Base-by-base conservation (phyloP, 2,329 filamentous ascomycete species). In the Diplodia sapinea region DNA sequence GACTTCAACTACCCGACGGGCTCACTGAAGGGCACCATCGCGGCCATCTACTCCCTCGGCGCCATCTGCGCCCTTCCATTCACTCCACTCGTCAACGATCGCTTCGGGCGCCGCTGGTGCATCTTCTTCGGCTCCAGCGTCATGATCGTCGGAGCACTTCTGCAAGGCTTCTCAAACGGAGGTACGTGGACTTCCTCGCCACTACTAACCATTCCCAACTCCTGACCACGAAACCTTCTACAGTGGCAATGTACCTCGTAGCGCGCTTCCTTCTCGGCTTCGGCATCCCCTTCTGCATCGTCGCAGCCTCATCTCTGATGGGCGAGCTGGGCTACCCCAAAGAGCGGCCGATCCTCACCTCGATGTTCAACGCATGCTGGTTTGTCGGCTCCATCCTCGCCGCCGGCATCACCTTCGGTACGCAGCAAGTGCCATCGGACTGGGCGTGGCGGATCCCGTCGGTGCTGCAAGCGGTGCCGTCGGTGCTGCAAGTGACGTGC, bases 361-460 rank as follows among this genome's bases (percentile, higher is more conserved):
- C 88, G 17, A 82, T 90, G 68, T 90, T 90, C 79, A 90, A 91
- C 77, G 89, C 86, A 71, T 77, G 90, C 65, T 91, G 88, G 88
- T 89, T 89, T 74, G 76, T 88, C 68, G 87, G 87, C 56, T 79
- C 80, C 49, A 78, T 83, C 26, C 69, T 88, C 62, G 87, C 88
- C 31, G 86, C 86, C 4, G 87, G 86, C 79, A 82, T 89, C 63
- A 87, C 87, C 43, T 89, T 88, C 81, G 88, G 86, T 40, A 90
- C 88, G 0, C 79, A 85, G 29, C 79, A 82, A 36, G 85, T 90
- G 68, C 74, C 79, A 7, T 84, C 77, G 69, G 81, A 90, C 73
- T 91, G 88, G 88, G 87, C 86, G 1, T 91, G 89, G 89, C 82
- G 88, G 62, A 86, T 86, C 40, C 88, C 89, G 62, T 87, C 86